Percentiles rank a stretch among this genome's conserved stretches.
Evolutionary conservation across 345 rosid genomes (phyloP).

Genomic region (Citrus sp.): DNA sequence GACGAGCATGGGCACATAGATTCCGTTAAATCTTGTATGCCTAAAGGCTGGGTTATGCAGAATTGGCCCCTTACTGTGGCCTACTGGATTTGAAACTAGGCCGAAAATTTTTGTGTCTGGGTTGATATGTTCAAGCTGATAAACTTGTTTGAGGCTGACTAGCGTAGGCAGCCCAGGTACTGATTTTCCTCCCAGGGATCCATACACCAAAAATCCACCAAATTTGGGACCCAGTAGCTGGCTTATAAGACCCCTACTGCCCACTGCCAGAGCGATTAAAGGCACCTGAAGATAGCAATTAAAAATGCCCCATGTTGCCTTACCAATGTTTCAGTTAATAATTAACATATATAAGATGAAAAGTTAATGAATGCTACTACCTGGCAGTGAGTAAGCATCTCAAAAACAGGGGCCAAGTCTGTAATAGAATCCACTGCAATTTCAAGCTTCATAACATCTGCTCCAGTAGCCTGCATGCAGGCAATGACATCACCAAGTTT

Average conservation of each 20-base stretch:
- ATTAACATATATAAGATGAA: background rate
- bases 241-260: slow-evolving; percentile 34
- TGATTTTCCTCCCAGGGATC: slow-evolving; percentile 19
- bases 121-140: slow-evolving; percentile 23
- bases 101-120: slow-evolving; percentile 31
- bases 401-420: slow-evolving; percentile 26
- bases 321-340: background rate
- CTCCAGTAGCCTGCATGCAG: slow-evolving; percentile 30
- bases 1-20: slow-evolving; percentile 33
- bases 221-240: slow-evolving; percentile 32
- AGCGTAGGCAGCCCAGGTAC: slow-evolving; percentile 27
- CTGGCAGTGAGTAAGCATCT: slow-evolving; percentile 27
- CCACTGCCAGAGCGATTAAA: slow-evolving; percentile 28
- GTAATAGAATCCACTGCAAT: slow-evolving; percentile 24
- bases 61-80: slow-evolving; percentile 34
- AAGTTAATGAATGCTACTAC: background rate
- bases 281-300: slow-evolving; percentile 19
- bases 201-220: slow-evolving; percentile 33
- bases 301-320: background rate
- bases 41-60: slow-evolving; percentile 31
- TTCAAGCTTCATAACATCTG: slow-evolving; percentile 29
- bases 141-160: slow-evolving; percentile 24
- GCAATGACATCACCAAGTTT: slow-evolving; percentile 27
- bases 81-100: slow-evolving; percentile 32
- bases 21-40: slow-evolving; percentile 26